Conservation (phyloP, 1,284 basidiomycete genomes). For the Amylostereum areolatum region DNA sequence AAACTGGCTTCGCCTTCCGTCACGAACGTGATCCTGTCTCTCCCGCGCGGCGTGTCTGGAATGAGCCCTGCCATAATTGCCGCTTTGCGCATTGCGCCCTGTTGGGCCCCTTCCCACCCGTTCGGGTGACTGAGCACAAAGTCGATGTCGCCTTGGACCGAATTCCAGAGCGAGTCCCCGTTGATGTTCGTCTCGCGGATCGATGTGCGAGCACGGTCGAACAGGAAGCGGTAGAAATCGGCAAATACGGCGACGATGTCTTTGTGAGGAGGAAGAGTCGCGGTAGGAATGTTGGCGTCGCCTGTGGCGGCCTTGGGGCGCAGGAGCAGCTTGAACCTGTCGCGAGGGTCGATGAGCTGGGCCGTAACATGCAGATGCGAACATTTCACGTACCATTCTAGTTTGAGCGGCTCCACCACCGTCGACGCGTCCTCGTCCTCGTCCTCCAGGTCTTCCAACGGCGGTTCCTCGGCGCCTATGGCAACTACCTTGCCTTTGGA, state of each 20-base stretch:
- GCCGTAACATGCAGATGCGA: no score
- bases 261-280: slow-evolving; percentile 5
- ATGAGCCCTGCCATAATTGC: slow-evolving; percentile 24
- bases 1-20: slow-evolving; percentile 42
- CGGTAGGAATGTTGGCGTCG: slow-evolving; percentile 3
- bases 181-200: slow-evolving; percentile 1
- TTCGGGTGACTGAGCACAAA: slow-evolving; percentile 31
- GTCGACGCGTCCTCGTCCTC: slow-evolving; percentile 18
- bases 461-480: slow-evolving; percentile 27
- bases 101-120: slow-evolving; percentile 31
- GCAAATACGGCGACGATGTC: slow-evolving; percentile 8
- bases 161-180: neutral
- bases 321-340: slow-evolving; percentile 15
- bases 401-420: slow-evolving; percentile 6
- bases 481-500: slow-evolving; percentile 21
- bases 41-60: slow-evolving; percentile 16
- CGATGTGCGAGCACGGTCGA: neutral
- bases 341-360: neutral
- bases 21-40: slow-evolving; percentile 29
- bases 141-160: slow-evolving; percentile 15
- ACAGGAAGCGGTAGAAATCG: slow-evolving; percentile 9
- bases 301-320: slow-evolving; percentile 3
- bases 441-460: slow-evolving; percentile 23
- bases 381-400: slow-evolving; percentile 26
- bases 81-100: slow-evolving; percentile 27